Evolutionary conservation across 495 filamentous ascomycete genomes (phyloP).

Genomic region (Immersiella caudata): DNA sequence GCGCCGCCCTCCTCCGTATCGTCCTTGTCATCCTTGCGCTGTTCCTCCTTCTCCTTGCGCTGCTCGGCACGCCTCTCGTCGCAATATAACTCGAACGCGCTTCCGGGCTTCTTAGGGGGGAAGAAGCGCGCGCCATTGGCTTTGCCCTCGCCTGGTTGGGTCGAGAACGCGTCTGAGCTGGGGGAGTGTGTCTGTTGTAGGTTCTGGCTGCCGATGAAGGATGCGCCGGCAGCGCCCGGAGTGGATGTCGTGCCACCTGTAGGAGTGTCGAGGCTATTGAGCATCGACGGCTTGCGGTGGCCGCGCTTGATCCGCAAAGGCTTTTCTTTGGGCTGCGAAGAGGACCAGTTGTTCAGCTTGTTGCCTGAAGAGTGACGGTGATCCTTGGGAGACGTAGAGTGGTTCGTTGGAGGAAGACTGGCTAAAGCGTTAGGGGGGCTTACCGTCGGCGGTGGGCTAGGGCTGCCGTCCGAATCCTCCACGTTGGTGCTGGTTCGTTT

Average conservation of each 20-base stretch:
- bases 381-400: constrained; percentile 20
- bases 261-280: constrained; percentile 34
- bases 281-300: constrained; percentile 57
- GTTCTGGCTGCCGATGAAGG: constrained; percentile 23
- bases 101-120: constrained; percentile 47
- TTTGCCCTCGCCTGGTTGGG: constrained; percentile 35
- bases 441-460: constrained; percentile 72
- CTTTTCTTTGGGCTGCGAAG: constrained; percentile 74
- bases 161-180: constrained; percentile 50
- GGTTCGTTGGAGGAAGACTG: constrained; percentile 14
- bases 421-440: constrained; percentile 42
- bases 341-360: constrained; percentile 28
- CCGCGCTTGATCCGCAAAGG: constrained; percentile 86
- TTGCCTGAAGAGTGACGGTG: constrained; percentile 13
- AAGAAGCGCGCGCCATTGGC: constrained; percentile 35
- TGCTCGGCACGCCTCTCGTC: constrained; percentile 44
- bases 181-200: constrained; percentile 44
- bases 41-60: constrained; percentile 36
- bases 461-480: constrained; percentile 73
- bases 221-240: constrained; percentile 34
- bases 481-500: constrained; percentile 82
- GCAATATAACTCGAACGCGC: constrained; percentile 57
- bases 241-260: constrained; percentile 32
- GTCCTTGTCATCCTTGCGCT: constrained; percentile 10
- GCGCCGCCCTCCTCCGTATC: constrained; percentile 37